A percentile compares a stretch with the other conserved stretches of the same genome.
Conservation (phyloP, 352 stramenopile genomes). For the Globisporangium orthogonon region DNA sequence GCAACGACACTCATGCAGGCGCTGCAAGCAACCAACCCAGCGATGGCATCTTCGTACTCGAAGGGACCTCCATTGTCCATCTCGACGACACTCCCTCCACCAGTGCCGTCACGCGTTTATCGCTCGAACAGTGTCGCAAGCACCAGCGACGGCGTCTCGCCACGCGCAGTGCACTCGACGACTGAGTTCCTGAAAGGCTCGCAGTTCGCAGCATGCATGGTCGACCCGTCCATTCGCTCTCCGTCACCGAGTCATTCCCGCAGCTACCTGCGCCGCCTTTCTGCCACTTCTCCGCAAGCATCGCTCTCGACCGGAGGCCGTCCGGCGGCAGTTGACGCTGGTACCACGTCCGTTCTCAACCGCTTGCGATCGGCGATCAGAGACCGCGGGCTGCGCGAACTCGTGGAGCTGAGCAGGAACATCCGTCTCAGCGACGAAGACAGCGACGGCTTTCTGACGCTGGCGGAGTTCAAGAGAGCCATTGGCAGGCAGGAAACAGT, state of each 20-base stretch:
- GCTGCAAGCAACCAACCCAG: conserved; percentile 34
- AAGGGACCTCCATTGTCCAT: conserved; percentile 20
- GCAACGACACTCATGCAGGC: conserved; percentile 49
- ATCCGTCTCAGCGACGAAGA: conserved; percentile 72
- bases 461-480: conserved; percentile 74
- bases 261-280: conserved; percentile 2
- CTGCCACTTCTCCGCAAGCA: not conserved
- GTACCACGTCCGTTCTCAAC: conserved; percentile 48
- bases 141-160: conserved; percentile 23
- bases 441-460: conserved; percentile 47
- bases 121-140: conserved; percentile 19
- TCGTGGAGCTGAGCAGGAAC: conserved; percentile 63
- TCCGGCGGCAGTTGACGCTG: conserved; percentile 29
- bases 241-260: conserved; percentile 13
- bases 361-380: conserved; percentile 42
- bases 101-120: conserved; percentile 18
- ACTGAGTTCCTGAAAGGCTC: conserved; percentile 64
- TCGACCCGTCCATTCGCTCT: conserved; percentile 32
- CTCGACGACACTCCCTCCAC: conserved; percentile 15
- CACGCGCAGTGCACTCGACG: conserved; percentile 35
- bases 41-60: conserved; percentile 16
- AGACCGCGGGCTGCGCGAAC: conserved; percentile 38
- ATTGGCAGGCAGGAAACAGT: conserved; percentile 32
- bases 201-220: conserved; percentile 58
- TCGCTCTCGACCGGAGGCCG: conserved; percentile 8